Evolutionary conservation across 768 basidiomycete species (phyloP), one percentile per base, ranked within the genome.

Genomic region (Lactarius deliciosus): DNA sequence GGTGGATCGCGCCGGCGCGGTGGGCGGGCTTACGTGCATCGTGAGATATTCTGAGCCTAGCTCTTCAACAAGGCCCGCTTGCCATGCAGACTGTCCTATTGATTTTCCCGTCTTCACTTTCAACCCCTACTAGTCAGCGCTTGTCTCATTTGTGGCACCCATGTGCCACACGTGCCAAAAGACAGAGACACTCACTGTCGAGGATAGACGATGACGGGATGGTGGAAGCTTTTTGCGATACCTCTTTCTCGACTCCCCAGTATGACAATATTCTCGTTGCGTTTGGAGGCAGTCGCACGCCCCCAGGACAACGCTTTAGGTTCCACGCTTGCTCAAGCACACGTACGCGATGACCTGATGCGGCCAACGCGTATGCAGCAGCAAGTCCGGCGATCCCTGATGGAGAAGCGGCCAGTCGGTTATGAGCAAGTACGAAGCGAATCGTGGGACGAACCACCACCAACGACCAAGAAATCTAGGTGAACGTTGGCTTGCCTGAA

Each of bases 221-320:
- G 16, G 36, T 11, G 18, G 70, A 63, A 20, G 55, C 55, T 43
- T 43, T 53, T 57, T 63, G 57, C 41, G n/a, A 8, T 16, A 70
- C 34, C 56, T 70, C 68, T n/a, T 69, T 63, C 34, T 65, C 64
- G 34, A 70, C 58, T 22, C 68, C 70, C 70, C 70, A 70, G 36
- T 70, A 57, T 38, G 62, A 38, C 9, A 70, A 41, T 11, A 70
- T 69, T 38, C 57, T 69, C 5, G 68, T 69, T 36, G 68, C 57
- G 9, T 55, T 69, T 18, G 70, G 70, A 22, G 70, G 70, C 30
- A 70, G 47, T 13, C 64, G 64, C 32, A 66, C 36, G 47, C 70
- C 69, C 13, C 69, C 69, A 3, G 61, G 53, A n/a, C 40, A 45
- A 32, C 36, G 43, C 20, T 53, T 50, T 10, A 65, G 9, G 43